These are phyloP conservation scores for Ensete glaucum DNA, from an alignment of 176 grass and related monocot genomes.

Conservation along the genomic window DNA sequence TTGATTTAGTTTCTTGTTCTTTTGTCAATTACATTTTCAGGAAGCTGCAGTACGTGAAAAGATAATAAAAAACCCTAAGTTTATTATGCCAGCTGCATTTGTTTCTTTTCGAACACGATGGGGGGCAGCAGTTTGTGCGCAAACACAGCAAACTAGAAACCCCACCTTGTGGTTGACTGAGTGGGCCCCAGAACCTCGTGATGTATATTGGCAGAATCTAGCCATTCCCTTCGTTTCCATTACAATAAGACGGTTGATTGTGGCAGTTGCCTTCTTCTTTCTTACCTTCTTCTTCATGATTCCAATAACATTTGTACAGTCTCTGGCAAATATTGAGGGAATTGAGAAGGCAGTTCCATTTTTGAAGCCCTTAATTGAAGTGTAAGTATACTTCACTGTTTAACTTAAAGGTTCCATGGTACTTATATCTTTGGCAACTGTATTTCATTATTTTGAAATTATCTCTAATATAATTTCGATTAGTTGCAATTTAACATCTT, in stretches of 20 bases:
- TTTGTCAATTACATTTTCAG: conserved; percentile 23
- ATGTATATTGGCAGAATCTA: conserved; percentile 88
- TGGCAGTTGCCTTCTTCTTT: conserved; percentile 84
- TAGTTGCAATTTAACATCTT: no score
- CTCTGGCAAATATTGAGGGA: conserved; percentile 85
- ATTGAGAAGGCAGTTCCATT: conserved; percentile 85
- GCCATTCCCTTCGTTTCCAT: conserved; percentile 80
- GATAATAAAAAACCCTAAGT: conserved; percentile 68
- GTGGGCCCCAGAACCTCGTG: conserved; percentile 92
- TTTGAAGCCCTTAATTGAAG: conserved; percentile 75
- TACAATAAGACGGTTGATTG: conserved; percentile 70
- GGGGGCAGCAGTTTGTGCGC: conserved; percentile 94
- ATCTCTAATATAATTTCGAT: no score
- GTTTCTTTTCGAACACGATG: conserved; percentile 87
- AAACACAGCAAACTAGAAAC: conserved; percentile 95
- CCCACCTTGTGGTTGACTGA: conserved; percentile 88
- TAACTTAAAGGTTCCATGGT: not conserved
- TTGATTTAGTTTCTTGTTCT: not conserved
- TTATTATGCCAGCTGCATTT: conserved; percentile 74
- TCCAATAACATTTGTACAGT: conserved; percentile 81
- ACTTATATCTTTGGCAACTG: not conserved
- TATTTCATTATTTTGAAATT: not conserved
- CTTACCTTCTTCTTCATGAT: conserved; percentile 94
- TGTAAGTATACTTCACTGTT: conserved; percentile 32
- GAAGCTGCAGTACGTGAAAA: conserved; percentile 66